These are phyloP conservation scores for Platanus orientalis DNA, from an alignment of 164 flowering plant species.

Conservation along the genomic window DNA sequence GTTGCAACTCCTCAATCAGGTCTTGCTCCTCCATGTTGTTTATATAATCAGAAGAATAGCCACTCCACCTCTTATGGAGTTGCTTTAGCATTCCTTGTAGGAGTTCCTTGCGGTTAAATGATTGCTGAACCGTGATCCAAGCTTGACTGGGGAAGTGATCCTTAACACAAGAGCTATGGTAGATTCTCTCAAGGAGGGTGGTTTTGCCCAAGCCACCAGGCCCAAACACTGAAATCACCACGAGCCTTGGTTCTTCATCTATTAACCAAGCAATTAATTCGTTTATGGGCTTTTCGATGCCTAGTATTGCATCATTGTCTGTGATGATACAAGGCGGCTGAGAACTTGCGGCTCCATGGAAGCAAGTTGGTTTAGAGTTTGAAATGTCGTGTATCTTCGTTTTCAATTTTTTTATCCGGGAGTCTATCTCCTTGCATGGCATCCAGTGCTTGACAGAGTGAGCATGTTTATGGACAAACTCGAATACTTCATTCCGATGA, in stretches of 20 bases:
- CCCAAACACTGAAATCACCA: background rate
- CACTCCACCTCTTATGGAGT: background rate
- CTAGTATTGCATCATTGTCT: background rate
- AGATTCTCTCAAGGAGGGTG: background rate
- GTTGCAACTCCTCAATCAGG: constrained; percentile 7
- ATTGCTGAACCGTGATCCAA: background rate
- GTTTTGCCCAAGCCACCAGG: background rate
- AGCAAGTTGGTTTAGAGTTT: too few species aligned
- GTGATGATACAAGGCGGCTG: background rate
- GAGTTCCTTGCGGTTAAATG: background rate
- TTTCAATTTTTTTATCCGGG: too few species aligned
- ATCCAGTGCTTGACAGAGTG: too few species aligned
- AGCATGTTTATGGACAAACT: too few species aligned
- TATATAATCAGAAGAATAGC: background rate
- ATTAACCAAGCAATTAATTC: background rate
- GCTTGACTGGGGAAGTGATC: background rate
- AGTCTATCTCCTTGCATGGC: too few species aligned
- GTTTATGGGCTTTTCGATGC: background rate
- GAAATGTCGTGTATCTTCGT: too few species aligned
- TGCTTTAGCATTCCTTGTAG: background rate
- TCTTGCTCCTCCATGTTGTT: background rate
- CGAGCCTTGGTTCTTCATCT: background rate
- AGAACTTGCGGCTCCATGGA: background rate
- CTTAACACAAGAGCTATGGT: too few species aligned
- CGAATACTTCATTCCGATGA: too few species aligned